Evolutionary conservation across 495 filamentous ascomycete species (phyloP).

Genomic region (Clavariopsis aquatica): DNA sequence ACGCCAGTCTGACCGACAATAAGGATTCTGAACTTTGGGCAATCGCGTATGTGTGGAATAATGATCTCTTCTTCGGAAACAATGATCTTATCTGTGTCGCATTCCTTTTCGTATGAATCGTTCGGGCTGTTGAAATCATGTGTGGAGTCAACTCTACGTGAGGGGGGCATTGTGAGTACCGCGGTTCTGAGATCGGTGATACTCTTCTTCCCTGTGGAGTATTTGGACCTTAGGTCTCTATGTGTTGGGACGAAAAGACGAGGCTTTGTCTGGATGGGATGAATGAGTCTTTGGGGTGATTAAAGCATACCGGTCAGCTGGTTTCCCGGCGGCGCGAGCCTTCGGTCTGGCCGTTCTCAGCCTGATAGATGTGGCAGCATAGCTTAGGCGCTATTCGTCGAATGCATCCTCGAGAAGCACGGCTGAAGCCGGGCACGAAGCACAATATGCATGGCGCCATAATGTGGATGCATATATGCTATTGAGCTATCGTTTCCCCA

Average conservation of each 20-base stretch:
- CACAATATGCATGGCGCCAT: not conserved
- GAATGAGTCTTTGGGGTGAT: not conserved
- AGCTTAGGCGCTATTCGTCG: not conserved
- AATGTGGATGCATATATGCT: not conserved
- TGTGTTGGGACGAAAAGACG: not conserved
- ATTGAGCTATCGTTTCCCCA: not conserved
- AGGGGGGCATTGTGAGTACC: not conserved
- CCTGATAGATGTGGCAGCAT: not conserved
- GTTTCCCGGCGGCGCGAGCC: not conserved
- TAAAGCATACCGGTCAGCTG: not conserved
- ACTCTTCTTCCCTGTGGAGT: too few relatives aligned
- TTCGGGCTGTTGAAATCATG: not conserved
- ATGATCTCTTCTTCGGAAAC: not conserved
- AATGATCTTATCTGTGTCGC: not conserved
- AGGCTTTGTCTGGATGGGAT: not conserved
- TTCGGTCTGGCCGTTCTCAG: not conserved
- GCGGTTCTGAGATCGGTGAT: not conserved
- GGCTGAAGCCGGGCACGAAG: not conserved
- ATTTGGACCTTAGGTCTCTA: not conserved
- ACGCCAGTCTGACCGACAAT: not conserved
- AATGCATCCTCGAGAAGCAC: not conserved
- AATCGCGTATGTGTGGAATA: not conserved
- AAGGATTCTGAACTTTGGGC: not conserved
- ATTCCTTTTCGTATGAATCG: not conserved
- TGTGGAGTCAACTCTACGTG: too few relatives aligned